A percentile compares a stretch with the other conserved stretches of the same genome.
Conservation (phyloP, 306 rosid species). For the Fragaria vesca region DNA sequence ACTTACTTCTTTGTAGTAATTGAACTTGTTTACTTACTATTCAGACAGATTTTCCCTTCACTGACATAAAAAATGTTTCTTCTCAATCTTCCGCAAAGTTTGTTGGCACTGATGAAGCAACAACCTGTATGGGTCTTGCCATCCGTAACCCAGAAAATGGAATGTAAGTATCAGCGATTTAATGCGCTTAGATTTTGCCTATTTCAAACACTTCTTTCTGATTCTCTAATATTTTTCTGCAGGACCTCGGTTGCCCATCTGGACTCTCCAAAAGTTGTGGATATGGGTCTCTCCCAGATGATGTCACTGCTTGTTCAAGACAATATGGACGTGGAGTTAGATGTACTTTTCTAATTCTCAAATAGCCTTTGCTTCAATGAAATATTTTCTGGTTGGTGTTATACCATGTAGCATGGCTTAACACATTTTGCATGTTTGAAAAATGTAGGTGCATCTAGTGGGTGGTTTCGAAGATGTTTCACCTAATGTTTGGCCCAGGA, state of each 20-base stretch:
- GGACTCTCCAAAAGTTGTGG: slow-evolving; percentile 78
- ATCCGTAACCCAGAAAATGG: slow-evolving; percentile 63
- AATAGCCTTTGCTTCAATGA: slow-evolving; percentile 10
- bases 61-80: not conserved
- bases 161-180: slow-evolving; percentile 50
- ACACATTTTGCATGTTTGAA: not conserved
- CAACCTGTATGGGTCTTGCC: slow-evolving; percentile 83
- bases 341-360: slow-evolving; percentile 37
- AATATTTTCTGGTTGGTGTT: slow-evolving; percentile 3
- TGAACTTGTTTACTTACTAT: not conserved
- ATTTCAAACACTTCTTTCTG: not conserved
- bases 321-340: slow-evolving; percentile 48
- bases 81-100: slow-evolving; percentile 37
- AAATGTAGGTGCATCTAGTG: slow-evolving; percentile 74
- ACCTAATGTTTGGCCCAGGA: slow-evolving; percentile 49
- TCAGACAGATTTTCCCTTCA: not conserved
- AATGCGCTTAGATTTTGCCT: slow-evolving; percentile 2
- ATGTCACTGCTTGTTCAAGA: slow-evolving; percentile 43
- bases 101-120: slow-evolving; percentile 97
- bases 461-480: slow-evolving; percentile 84
- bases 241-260: slow-evolving; percentile 80
- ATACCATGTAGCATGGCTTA: slow-evolving; percentile 19
- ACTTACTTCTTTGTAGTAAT: not conserved
- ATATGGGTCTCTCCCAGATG: slow-evolving; percentile 77
- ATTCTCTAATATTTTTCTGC: slow-evolving; percentile 23